Percentiles rank a stretch among this genome's conserved stretches.
Evolutionary conservation across 1,284 basidiomycete species (phyloP).

Genomic region (Phylloporus sp.): DNA sequence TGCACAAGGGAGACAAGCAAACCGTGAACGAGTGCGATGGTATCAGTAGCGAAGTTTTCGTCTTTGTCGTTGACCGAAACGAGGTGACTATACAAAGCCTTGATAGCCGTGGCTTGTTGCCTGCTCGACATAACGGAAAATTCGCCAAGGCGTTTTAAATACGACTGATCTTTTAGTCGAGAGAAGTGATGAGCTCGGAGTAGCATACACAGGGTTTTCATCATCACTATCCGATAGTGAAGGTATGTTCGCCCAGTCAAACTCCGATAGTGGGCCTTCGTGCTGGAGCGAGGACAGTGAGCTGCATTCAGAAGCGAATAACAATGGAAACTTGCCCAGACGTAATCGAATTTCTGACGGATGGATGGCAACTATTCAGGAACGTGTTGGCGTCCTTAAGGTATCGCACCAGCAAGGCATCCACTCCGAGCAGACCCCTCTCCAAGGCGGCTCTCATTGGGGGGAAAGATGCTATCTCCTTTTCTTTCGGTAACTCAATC

Average conservation of each 20-base stretch:
- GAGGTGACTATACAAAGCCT: neutral
- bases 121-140: slow-evolving; percentile 1
- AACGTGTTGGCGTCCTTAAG: slow-evolving; percentile 13
- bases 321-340: neutral
- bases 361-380: slow-evolving; percentile 13
- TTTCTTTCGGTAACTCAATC: neutral
- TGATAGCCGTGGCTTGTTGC: neutral
- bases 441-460: slow-evolving; percentile 8
- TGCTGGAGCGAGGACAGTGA: neutral
- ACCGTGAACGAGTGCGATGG: neutral
- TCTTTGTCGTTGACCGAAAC: neutral
- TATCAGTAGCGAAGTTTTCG: neutral
- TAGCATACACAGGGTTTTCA: slow-evolving; percentile 9
- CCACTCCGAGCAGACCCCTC: slow-evolving; percentile 6
- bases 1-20: slow-evolving; percentile 10
- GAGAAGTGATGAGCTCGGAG: slow-evolving; percentile 7
- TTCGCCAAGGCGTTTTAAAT: neutral
- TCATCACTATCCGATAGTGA: neutral
- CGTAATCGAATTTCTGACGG: slow-evolving; percentile 8
- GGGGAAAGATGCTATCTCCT: neutral
- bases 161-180: slow-evolving; percentile 3
- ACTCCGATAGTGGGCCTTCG: slow-evolving; percentile 8
- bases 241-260: neutral
- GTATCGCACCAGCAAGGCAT: neutral
- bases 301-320: neutral